These are phyloP conservation scores for Centella asiatica DNA, from an alignment of 129 eudicot species.

Conservation along the genomic window DNA sequence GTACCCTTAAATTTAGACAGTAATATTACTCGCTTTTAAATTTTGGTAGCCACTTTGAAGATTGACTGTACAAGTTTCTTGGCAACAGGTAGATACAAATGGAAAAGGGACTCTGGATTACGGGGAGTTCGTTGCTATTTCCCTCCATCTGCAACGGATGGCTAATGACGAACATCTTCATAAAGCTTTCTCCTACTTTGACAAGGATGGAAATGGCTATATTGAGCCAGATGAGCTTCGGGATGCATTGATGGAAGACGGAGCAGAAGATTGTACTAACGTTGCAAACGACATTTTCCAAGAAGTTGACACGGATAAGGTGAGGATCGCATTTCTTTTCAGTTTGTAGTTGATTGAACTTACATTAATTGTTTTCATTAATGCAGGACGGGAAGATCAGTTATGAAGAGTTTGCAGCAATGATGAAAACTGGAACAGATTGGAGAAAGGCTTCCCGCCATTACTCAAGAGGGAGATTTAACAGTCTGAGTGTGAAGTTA, in stretches of 20 bases:
- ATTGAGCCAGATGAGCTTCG: conserved; percentile 81
- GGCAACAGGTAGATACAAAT: conserved; percentile 58
- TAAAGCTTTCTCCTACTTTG: conserved; percentile 87
- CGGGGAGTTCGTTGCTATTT: conserved; percentile 77
- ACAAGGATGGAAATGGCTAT: conserved; percentile 74
- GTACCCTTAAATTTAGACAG: not conserved
- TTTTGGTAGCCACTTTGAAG: not conserved
- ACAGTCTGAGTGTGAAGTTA: conserved; percentile 64
- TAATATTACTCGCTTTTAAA: too few relatives aligned
- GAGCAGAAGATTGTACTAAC: conserved; percentile 59
- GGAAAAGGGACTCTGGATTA: conserved; percentile 86
- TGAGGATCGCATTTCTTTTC: not conserved
- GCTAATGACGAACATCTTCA: conserved; percentile 87
- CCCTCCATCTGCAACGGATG: conserved; percentile 72
- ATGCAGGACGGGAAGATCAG: conserved; percentile 73
- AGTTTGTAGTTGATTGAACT: not conserved
- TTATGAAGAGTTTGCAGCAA: conserved; percentile 70
- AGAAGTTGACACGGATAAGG: conserved; percentile 94
- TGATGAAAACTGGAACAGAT: conserved; percentile 33
- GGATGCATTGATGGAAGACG: conserved; percentile 73
- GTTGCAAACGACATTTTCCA: conserved; percentile 83
- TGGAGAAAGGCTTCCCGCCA: conserved; percentile 88
- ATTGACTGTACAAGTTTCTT: not conserved
- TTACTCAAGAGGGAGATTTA: conserved; percentile 75
- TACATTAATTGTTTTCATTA: not conserved